Conservation (phyloP, 257 asterid species). For the Solanum virginianum region DNA sequence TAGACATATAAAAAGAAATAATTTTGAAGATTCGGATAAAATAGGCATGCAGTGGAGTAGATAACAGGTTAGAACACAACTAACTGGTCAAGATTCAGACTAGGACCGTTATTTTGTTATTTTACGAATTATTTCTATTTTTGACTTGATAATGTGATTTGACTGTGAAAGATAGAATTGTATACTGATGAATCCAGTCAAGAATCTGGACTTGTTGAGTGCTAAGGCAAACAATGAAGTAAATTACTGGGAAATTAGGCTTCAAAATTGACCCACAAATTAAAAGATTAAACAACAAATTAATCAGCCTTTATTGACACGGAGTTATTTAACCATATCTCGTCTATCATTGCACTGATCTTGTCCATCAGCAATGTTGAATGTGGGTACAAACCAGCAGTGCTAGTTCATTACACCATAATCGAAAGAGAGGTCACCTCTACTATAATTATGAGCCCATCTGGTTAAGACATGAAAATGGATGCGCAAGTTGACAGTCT, state of each 20-base stretch:
- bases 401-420: not conserved
- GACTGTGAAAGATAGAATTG: not conserved
- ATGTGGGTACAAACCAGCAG: not conserved
- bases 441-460: not conserved
- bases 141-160: not conserved
- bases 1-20: not conserved
- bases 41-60: not conserved
- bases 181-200: not conserved
- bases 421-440: not conserved
- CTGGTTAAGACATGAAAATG: not conserved
- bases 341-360: too few species aligned
- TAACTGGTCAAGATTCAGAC: not conserved
- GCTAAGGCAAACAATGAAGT: not conserved
- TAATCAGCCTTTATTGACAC: too few species aligned
- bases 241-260: not conserved
- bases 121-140: not conserved
- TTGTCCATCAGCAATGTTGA: slow-evolving; percentile 6
- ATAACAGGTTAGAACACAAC: not conserved
- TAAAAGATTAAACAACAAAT: not conserved
- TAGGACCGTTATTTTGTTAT: not conserved
- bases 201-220: not conserved
- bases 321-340: too few species aligned
- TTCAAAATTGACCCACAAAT: not conserved
- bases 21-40: not conserved
- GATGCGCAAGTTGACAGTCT: not conserved